These are phyloP conservation scores for Geotrichum bryndzae DNA, from an alignment of 1,139 yeast genomes.

Conservation along the genomic window DNA sequence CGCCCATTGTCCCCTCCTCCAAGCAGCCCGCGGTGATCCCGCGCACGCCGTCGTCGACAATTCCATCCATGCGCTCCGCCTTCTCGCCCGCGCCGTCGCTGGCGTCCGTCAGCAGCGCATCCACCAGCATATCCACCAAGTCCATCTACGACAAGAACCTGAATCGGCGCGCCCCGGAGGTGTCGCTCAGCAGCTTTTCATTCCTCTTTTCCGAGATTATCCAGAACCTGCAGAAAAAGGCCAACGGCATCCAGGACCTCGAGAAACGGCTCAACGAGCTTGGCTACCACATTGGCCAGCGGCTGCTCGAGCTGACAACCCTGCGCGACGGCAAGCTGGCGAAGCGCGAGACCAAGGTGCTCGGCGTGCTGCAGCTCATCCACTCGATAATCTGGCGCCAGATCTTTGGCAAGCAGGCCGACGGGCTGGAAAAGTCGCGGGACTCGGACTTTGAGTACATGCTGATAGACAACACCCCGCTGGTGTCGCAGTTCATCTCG, in stretches of 20 bases:
- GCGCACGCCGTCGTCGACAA: conserved; percentile 31
- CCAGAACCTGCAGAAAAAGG: conserved; percentile 55
- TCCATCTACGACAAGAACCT: conserved; percentile 63
- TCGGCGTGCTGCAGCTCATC: conserved; percentile 78
- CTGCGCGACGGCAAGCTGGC: conserved; percentile 62
- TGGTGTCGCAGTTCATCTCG: conserved; percentile 68
- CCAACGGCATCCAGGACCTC: conserved; percentile 69
- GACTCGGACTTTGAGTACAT: conserved; percentile 72
- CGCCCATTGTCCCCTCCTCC: conserved; percentile 32
- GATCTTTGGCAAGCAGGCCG: conserved; percentile 76
- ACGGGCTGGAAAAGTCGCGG: conserved; percentile 80
- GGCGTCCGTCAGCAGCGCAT: conserved; percentile 1
- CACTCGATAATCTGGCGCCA: conserved; percentile 79
- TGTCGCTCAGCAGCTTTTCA: conserved; percentile 60
- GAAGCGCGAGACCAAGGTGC: conserved; percentile 63
- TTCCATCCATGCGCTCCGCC: conserved; percentile 26
- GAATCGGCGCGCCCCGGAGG: conserved; percentile 59
- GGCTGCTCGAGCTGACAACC: conserved; percentile 52
- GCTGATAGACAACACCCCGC: conserved; percentile 78
- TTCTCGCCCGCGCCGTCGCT: conserved; percentile 13
- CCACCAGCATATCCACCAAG: conserved; percentile 1
- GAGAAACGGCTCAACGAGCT: conserved; percentile 68
- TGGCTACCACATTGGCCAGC: conserved; percentile 66
- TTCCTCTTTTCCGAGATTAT: conserved; percentile 70
- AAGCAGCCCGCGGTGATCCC: conserved; percentile 30